A percentile compares a stretch with the other conserved stretches of the same genome.
Conservation (phyloP, 148 eudicot genomes). For the Nyssa sinensis region DNA sequence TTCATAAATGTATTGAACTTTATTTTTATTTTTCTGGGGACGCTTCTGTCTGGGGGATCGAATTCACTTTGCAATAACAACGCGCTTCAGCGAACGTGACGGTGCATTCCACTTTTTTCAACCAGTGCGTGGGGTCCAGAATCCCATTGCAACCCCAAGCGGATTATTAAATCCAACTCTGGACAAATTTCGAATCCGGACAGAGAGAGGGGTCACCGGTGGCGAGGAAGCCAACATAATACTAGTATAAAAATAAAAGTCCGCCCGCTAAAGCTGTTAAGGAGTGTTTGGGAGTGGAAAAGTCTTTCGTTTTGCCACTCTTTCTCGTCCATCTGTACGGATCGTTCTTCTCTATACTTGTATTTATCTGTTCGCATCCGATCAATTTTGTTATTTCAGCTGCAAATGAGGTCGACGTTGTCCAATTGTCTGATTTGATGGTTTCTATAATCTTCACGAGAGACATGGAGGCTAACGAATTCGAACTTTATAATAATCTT, state of each 20-base stretch:
- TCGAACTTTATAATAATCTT: constrained; percentile 6
- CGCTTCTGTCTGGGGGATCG: no score
- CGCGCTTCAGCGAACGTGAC: no score
- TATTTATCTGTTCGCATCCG: no score
- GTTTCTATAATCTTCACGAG: constrained; percentile 9
- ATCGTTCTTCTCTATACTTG: no score
- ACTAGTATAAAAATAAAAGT: not conserved
- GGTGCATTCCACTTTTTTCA: not conserved
- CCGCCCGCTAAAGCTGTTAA: not conserved
- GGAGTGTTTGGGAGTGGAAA: not conserved
- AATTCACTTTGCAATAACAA: no score
- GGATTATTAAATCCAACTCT: constrained; percentile 27
- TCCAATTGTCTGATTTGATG: not conserved
- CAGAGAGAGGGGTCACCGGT: not conserved
- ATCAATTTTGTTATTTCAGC: no score
- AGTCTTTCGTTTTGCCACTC: not conserved
- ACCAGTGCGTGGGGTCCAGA: constrained; percentile 4
- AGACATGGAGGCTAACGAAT: constrained; percentile 42
- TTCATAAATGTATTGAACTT: no score
- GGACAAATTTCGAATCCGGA: constrained; percentile 26
- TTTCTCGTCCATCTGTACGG: not conserved
- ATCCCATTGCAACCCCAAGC: constrained; percentile 5
- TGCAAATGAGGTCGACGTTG: no score
- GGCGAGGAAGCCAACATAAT: no score
- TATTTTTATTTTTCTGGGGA: no score